These are phyloP conservation scores for Oryza longistaminata DNA, from an alignment of 176 grass and related monocot species.

Conservation along the genomic window DNA sequence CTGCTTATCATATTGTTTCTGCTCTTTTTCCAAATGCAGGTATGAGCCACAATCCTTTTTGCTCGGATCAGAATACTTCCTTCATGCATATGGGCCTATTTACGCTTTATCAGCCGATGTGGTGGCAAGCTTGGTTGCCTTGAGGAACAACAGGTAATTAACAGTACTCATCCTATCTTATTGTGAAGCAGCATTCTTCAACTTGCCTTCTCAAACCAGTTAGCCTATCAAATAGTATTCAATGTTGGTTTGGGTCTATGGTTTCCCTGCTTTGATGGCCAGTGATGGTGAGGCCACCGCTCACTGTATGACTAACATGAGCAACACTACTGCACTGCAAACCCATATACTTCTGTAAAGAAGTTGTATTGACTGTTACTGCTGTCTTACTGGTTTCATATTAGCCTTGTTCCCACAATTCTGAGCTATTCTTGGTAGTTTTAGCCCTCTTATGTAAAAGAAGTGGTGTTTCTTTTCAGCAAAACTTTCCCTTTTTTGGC, in stretches of 20 bases:
- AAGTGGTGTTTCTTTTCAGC: slow-evolving; percentile 12
- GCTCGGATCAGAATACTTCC: slow-evolving; percentile 92
- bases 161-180: not conserved
- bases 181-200: slow-evolving; percentile 1
- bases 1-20: slow-evolving; percentile 8
- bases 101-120: slow-evolving; percentile 98
- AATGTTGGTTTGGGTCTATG: not conserved
- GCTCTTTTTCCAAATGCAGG: slow-evolving; percentile 48
- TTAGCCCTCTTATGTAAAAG: slow-evolving; percentile 10
- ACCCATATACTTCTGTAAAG: not conserved
- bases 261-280: not conserved
- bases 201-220: slow-evolving; percentile 2
- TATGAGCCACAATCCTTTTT: slow-evolving; percentile 85
- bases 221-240: not conserved
- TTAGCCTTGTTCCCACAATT: not conserved
- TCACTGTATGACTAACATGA: not conserved
- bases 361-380: not conserved
- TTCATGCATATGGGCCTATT: slow-evolving; percentile 97
- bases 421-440: not conserved
- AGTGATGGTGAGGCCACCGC: not conserved
- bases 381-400: not conserved
- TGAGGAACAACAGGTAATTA: slow-evolving; percentile 91
- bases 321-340: not conserved
- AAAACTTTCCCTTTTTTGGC: not conserved
- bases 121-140: slow-evolving; percentile 85